A percentile compares a stretch with the other conserved stretches of the same genome.
Conservation (phyloP, 176 grass and related monocot genomes). For the Paspalum vaginatum region DNA sequence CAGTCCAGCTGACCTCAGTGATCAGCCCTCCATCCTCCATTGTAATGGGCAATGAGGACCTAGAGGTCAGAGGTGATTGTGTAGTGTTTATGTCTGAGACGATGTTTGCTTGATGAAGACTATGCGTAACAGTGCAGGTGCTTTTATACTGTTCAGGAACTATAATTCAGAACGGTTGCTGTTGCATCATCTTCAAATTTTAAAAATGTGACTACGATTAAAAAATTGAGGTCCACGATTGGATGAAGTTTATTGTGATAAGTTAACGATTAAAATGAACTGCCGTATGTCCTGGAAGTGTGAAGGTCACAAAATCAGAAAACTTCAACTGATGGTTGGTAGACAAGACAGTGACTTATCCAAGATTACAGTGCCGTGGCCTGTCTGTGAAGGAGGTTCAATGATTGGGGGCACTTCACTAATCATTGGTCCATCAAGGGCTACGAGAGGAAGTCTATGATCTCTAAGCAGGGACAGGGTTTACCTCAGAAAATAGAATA, state of each 20-base stretch:
- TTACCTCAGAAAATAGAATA: constrained; percentile 35
- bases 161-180: constrained; percentile 25
- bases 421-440: constrained; percentile 49
- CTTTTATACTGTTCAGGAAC: constrained; percentile 63
- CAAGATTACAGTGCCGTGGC: constrained; percentile 41
- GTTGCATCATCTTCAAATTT: constrained; percentile 33
- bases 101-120: constrained; percentile 48
- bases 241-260: constrained; percentile 35
- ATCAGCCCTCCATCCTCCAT: constrained; percentile 66
- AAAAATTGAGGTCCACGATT: constrained; percentile 49
- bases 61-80: constrained; percentile 29
- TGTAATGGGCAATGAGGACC: constrained; percentile 33
- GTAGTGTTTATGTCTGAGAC: constrained; percentile 35
- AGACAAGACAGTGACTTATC: constrained; percentile 52
- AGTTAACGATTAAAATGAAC: constrained; percentile 21
- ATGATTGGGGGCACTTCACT: constrained; percentile 54
- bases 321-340: constrained; percentile 58
- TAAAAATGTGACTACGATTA: constrained; percentile 38
- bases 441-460: constrained; percentile 33
- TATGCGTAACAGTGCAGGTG: constrained; percentile 45
- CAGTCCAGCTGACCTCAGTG: constrained; percentile 52
- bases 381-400: constrained; percentile 37
- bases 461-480: constrained; percentile 42
- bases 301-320: constrained; percentile 36
- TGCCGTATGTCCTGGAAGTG: constrained; percentile 16